Evolutionary conservation across 2,329 filamentous ascomycete species (phyloP), one percentile per base, ranked within the genome.

Genomic region (Cladosporium phlei): DNA sequence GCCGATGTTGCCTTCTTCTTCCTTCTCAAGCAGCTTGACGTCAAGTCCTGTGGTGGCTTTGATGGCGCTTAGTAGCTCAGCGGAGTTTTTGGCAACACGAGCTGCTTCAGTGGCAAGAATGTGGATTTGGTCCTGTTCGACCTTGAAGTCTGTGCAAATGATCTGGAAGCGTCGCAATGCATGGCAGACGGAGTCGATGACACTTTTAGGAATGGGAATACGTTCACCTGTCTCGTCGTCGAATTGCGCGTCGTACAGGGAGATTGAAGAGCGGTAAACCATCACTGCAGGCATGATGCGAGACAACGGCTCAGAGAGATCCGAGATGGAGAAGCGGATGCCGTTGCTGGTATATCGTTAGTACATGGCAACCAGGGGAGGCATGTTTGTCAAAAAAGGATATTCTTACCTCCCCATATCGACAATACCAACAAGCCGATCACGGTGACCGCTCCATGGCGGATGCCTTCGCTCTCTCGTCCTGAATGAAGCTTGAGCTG

Each of bases 61-160:
- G 24, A 45, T 45, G 9, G 42, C 17, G 50, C 94, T 88, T 20
- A 76, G 74, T 52, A 96, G 89, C 22, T 76, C 74, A 14, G 71
- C 72, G 1, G 83, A 82, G 59, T 95, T 96, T 48, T 77, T 67
- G 6, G 90, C 88, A 17, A 82, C 86, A 33, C 90, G 82, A 63
- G 90, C 93, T 3, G 90, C 90, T 66, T 95, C 89, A 0, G 90
- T 96, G 19, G 89, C 90, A 33, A 96, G 79, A 10, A 95, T 78
- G 20, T 79, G 77, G 50, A 91, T 78, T 53, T 89, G 81, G 11
- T 51, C 21, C 1, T 72, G 61, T 0, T 79, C 79, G 0, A 95
- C 87, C n/a, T 74, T 74, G 60, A 87, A 88, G 49, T 83, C 78
- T 45, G 74, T 62, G 49, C 88, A 91, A 39, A 86, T 85, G 22